Evolutionary conservation across 768 basidiomycete species (phyloP).

Genomic region (Collybiopsis luxurians): DNA sequence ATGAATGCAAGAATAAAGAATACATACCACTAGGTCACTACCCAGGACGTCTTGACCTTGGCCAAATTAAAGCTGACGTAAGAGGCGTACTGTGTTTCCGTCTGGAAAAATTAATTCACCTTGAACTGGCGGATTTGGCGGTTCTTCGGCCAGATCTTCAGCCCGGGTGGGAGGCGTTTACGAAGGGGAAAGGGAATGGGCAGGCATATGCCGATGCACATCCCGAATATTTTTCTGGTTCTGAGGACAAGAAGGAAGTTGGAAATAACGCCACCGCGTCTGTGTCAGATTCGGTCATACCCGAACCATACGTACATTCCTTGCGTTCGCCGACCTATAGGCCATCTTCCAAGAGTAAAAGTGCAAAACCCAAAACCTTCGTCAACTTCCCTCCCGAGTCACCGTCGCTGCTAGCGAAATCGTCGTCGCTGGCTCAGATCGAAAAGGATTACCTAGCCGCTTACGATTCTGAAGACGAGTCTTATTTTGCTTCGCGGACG

Average conservation of each 20-base stretch:
- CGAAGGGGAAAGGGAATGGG: slow-evolving; percentile 16
- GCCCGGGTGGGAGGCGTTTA: slow-evolving; percentile 39
- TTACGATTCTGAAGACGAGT: too few relatives aligned
- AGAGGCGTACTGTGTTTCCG: slow-evolving; percentile 69
- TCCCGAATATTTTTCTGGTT: slow-evolving; percentile 10
- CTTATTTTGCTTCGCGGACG: too few relatives aligned
- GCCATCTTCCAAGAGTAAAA: neutral
- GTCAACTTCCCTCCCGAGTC: too few relatives aligned
- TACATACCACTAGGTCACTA: slow-evolving; percentile 73
- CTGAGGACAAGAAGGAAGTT: too few relatives aligned
- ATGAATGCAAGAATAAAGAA: slow-evolving; percentile 76
- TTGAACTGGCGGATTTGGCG: slow-evolving; percentile 73
- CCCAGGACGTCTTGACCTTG: slow-evolving; percentile 54
- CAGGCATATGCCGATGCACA: slow-evolving; percentile 13
- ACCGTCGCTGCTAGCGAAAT: too few relatives aligned
- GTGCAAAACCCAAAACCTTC: neutral
- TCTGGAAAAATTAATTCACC: slow-evolving; percentile 74
- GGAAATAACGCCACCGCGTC: neutral
- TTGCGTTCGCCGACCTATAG: neutral
- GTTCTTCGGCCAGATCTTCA: slow-evolving; percentile 59
- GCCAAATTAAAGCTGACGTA: slow-evolving; percentile 57
- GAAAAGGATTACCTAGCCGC: too few relatives aligned
- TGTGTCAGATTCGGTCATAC: neutral
- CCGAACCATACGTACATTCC: neutral
- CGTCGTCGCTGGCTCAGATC: too few relatives aligned